Conservation (phyloP, 2,329 filamentous ascomycete species). For the Reticulascus tulasneorum region DNA sequence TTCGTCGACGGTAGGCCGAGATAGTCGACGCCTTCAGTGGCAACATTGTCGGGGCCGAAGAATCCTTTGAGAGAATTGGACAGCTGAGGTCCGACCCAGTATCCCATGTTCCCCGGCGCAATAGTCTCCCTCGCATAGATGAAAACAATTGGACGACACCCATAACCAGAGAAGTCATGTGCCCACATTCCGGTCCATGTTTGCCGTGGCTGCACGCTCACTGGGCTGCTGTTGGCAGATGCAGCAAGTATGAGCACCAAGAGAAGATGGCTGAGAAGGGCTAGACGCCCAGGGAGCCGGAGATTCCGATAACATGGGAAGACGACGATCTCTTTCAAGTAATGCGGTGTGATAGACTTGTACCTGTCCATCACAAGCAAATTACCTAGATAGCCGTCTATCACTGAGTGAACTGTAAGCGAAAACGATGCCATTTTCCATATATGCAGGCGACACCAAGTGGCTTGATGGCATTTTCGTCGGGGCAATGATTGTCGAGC, state of each 20-base stretch:
- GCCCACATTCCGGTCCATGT: not conserved
- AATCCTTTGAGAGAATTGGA: slow-evolving; percentile 12
- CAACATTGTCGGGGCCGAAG: slow-evolving; percentile 16
- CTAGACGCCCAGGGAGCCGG: not conserved
- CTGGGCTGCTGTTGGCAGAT: not conserved
- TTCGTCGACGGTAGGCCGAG: slow-evolving; percentile 26
- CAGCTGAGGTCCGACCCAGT: slow-evolving; percentile 12
- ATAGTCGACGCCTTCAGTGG: slow-evolving; percentile 27
- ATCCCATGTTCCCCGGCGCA: slow-evolving; percentile 31
- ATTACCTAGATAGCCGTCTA: too few species aligned
- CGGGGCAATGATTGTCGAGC: too few species aligned
- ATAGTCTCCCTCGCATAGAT: slow-evolving; percentile 34
- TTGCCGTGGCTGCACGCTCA: not conserved
- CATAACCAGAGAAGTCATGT: slow-evolving; percentile 4
- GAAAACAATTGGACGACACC: slow-evolving; percentile 26
- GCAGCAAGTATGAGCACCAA: too few species aligned
- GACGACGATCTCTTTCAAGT: too few species aligned
- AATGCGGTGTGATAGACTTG: too few species aligned
- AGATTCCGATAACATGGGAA: not conserved
- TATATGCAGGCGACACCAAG: too few species aligned
- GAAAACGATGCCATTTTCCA: too few species aligned
- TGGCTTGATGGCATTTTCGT: too few species aligned
- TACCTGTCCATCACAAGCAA: too few species aligned
- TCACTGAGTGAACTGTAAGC: too few species aligned
- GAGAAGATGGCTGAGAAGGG: too few species aligned